Conservation (phyloP, 495 filamentous ascomycete species). For the Aspergillus affinis region DNA sequence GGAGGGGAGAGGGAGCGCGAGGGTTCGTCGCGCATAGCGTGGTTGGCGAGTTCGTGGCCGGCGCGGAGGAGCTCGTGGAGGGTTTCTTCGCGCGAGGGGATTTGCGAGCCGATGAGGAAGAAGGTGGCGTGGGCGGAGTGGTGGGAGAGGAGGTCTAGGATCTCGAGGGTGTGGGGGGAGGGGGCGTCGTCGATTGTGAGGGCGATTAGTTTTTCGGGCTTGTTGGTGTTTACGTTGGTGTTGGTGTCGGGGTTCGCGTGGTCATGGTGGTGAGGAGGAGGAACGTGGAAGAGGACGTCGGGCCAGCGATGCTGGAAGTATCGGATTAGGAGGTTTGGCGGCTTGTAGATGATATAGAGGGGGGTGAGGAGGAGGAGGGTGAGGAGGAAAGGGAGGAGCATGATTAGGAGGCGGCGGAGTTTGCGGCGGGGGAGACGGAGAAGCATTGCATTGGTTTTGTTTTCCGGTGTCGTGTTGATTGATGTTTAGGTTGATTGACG, state of each 20-base stretch:
- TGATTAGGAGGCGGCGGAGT: conserved; percentile 45
- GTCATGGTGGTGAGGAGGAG: conserved; percentile 13
- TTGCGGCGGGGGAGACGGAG: conserved; percentile 32
- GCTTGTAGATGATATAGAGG: conserved; percentile 71
- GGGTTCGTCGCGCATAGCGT: conserved; percentile 83
- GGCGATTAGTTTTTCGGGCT: conserved; percentile 57
- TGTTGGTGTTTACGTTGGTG: conserved; percentile 19
- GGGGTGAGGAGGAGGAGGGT: conserved; percentile 52
- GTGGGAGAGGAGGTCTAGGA: conserved; percentile 60
- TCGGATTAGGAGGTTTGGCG: conserved; percentile 62
- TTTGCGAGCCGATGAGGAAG: conserved; percentile 77
- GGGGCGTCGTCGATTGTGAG: conserved; percentile 86
- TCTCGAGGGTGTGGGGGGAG: conserved; percentile 67
- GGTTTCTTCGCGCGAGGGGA: conserved; percentile 56
- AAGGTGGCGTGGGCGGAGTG: conserved; percentile 68
- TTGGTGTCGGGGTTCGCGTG: neutral
- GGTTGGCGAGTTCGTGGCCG: conserved; percentile 77
- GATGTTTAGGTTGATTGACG: neutral
- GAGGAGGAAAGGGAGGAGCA: conserved; percentile 48
- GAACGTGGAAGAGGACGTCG: conserved; percentile 70
- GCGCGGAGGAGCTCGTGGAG: conserved; percentile 60
- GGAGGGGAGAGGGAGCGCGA: conserved; percentile 45
- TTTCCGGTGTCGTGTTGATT: neutral
- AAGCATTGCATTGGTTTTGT: conserved; percentile 34
- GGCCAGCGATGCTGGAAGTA: conserved; percentile 71